These are phyloP conservation scores for Lodderomyces theae DNA, from an alignment of 1,139 yeast genomes.

Conservation along the genomic window DNA sequence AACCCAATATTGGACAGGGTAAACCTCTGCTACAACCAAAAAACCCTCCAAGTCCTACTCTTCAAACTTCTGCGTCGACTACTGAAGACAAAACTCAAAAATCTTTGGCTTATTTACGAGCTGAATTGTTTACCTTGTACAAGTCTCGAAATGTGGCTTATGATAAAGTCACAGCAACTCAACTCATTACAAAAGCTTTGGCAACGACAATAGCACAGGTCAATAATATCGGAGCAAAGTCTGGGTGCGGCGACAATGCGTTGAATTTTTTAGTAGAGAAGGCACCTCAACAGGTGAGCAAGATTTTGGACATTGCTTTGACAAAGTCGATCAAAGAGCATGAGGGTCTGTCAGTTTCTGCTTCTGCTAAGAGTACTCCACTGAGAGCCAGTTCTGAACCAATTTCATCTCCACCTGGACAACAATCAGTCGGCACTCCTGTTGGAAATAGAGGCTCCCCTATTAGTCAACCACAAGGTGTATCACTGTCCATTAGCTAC, in stretches of 20 bases:
- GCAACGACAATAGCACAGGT: slow-evolving; percentile 93
- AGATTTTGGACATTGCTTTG: slow-evolving; percentile 78
- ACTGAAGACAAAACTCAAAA: slow-evolving; percentile 53
- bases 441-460: not conserved
- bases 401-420: slow-evolving; percentile 9
- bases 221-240: slow-evolving; percentile 80
- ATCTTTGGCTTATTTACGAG: slow-evolving; percentile 65
- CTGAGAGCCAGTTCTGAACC: slow-evolving; percentile 31
- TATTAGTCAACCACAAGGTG: too few species aligned
- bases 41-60: not conserved
- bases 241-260: slow-evolving; percentile 80
- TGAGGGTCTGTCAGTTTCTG: slow-evolving; percentile 25
- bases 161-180: slow-evolving; percentile 72
- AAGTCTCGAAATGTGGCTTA: slow-evolving; percentile 65
- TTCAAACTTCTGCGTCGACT: slow-evolving; percentile 22
- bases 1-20: not conserved
- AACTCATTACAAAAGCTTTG: slow-evolving; percentile 82
- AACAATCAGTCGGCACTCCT: slow-evolving; percentile 6
- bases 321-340: slow-evolving; percentile 71
- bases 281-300: slow-evolving; percentile 84
- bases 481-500: too few species aligned
- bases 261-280: slow-evolving; percentile 77
- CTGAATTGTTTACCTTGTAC: slow-evolving; percentile 65
- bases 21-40: not conserved
- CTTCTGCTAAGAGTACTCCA: slow-evolving; percentile 13